A percentile compares a stretch with the other conserved stretches of the same genome.
phyloP scores from a whole-genome alignment of 345 rosid species.

The sweet orange (Citrus sinensis) region DVS_A1.0 CM039163.1:33991501-33992000 shows the following conservation, averaged over 20 bases:
- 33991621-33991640: neutral
- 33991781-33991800: neutral
- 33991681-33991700: neutral
- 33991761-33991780: neutral
- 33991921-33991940: neutral
- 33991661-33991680: neutral
- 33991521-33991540: neutral
- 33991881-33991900: neutral
- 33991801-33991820: neutral
- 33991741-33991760: neutral
- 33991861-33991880: neutral
- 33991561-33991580: neutral
- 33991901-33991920: neutral
- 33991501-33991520: neutral
- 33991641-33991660: neutral
- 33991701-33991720: neutral
- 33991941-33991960: neutral
- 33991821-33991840: neutral
- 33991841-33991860: neutral
- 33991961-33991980: neutral
- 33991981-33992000: neutral
- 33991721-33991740: neutral
- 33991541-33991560: neutral
- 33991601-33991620: neutral
- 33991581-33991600: neutral